Evolutionary conservation across 2,329 filamentous ascomycete species (phyloP), one percentile per base, ranked within the genome.

Genomic region (Aspergillus fischeri): DNA sequence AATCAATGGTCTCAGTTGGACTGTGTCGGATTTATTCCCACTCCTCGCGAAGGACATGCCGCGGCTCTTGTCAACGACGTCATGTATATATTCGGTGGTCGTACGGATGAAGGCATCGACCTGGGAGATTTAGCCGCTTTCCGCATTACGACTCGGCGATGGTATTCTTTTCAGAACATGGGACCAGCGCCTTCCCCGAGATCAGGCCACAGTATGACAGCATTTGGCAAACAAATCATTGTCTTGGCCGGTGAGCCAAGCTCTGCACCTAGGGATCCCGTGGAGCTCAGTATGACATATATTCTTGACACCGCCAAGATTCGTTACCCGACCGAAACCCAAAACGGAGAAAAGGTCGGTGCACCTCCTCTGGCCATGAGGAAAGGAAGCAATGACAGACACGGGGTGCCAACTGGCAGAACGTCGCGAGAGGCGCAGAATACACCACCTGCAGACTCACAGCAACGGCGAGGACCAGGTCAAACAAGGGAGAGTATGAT

Each of bases 121-220:
- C 79, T 99, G 3, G 94, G 93, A 35, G 94, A 99, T 73, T 81
- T 99, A 47, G 93, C 94, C 2, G 94, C 94, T 9, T 91, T 91
- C 74, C 82, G 86, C 51, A 90, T 90, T 65, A 86, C 88, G 0
- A 92, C 92, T 10, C 87, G 91, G 63, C 86, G 94, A 58, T 99
- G 94, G 94, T 99, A 97, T 73, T 99, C 94, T 38, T 99, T 99
- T 76, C 94, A 99, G 70, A 99, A 99, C 70, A 99, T 99, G 94
- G 94, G 94, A 0, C 92, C 92, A 3, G 95, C 92, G 1, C 94
- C 94, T 0, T 97, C 92, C 3, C 87, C 94, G 32, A 84, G 94
- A 59, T 97, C 93, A 17, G 94, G 94, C 1, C 94, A 99, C 73
- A 97, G 92, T 73, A 97, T 99, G 94, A 97, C 94, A 2, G 87